Base-by-base conservation (phyloP, 495 filamentous ascomycete genomes). In the Evernia prunastri region DNA sequence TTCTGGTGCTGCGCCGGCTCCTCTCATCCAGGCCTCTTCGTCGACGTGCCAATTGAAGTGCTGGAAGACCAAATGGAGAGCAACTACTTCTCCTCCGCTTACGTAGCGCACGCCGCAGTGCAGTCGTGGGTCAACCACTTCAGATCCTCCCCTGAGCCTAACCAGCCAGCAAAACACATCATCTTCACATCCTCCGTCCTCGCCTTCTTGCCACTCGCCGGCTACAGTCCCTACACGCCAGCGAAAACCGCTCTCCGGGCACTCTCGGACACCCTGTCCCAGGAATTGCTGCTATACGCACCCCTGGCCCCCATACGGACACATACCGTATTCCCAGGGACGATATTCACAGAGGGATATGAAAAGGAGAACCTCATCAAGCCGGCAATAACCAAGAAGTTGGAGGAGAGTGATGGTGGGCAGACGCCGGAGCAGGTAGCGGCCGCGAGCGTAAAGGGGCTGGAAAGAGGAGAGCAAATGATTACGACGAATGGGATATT, bases 1-100 rank as follows among this genome's bases (percentile, higher is more conserved):
- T 88, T 97, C 51, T 97, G 94, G 92, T 92, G 90, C 72, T 87
- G 90, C 63, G 95, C 94, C 17, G 92, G 92, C 69, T 80, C 83
- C 66, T 84, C 89, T 11, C 78, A 78, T 45, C 93, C 95, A 0
- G 77, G 84, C 8, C 87, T 93, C 69, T 97, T 95, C 80, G 72
- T 89, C 64, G 89, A 96, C 63, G 82, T 82, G 20, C 75, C 83
- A 29, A 71, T 87, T n/a, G 72, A 84, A 29, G 79, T 79, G 17
- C 76, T 93, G 63, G 82, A 86, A 29, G 76, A 82, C 69, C 91
- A 96, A 76, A 96, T 97, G 86, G 88, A 92, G 72, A 85, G 89
- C 49, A 94, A 97, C 72, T 98, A 91, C 78, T 95, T 89, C 81
- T 88, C 91, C 42, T 84, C 84, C n/a, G 87, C 88, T 49, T 90